Evolutionary conservation across 163 green algal species (phyloP).

Genomic region (Scenedesmus sp.): DNA sequence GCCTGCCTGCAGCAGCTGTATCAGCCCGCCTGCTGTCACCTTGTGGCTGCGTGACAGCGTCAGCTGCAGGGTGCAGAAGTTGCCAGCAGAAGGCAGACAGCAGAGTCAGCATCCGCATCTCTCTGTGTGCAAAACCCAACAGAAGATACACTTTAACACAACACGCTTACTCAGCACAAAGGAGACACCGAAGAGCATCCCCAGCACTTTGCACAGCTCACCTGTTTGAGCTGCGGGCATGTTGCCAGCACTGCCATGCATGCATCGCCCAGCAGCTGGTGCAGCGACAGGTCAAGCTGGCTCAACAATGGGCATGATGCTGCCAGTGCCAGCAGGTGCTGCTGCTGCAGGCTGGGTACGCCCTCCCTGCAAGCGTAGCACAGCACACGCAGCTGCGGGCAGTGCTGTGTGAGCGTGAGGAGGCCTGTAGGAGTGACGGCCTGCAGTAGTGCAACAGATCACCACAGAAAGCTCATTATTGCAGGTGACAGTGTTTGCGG

Average conservation of each 20-base stretch:
- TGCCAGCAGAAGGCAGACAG: neutral
- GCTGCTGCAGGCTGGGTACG: neutral
- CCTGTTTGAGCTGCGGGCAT: neutral
- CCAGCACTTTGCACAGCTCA: neutral
- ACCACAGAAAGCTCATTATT: too few species aligned
- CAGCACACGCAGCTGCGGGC: neutral
- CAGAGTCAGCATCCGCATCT: neutral
- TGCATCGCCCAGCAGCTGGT: neutral
- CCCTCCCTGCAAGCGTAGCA: neutral
- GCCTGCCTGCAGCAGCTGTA: neutral
- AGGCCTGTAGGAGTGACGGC: neutral
- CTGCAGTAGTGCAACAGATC: neutral
- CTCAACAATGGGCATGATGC: neutral
- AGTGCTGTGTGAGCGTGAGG: neutral
- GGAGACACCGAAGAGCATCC: too few species aligned
- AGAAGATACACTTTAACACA: too few species aligned
- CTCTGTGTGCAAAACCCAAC: too few species aligned
- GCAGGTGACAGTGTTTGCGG: too few species aligned
- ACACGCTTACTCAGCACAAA: too few species aligned
- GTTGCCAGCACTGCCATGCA: neutral
- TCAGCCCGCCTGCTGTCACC: neutral
- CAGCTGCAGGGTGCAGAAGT: neutral
- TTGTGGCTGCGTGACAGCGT: neutral
- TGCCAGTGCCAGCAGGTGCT: neutral
- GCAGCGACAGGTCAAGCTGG: constrained; percentile 3